These are phyloP conservation scores for Aquilaria malaccensis DNA, from an alignment of 345 rosid species.

Conservation along the genomic window DNA sequence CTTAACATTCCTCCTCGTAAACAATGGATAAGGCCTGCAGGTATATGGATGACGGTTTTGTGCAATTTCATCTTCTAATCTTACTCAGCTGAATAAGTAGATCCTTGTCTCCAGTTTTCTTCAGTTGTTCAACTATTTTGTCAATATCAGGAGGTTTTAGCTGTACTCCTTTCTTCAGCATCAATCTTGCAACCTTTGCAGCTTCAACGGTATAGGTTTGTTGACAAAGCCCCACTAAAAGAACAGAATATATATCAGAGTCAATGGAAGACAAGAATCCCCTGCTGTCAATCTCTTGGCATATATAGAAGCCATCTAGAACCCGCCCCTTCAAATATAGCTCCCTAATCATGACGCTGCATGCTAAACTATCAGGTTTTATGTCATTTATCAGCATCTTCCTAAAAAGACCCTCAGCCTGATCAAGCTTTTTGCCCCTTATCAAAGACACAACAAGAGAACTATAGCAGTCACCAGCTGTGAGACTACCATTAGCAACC, in stretches of 20 bases:
- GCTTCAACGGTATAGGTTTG: conserved; percentile 46
- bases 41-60: no score
- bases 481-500: conserved; percentile 42
- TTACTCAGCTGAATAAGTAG: conserved; percentile 26
- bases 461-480: conserved; percentile 58
- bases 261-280: conserved; percentile 42
- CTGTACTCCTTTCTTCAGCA: conserved; percentile 43
- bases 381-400: conserved; percentile 37
- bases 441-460: conserved; percentile 49
- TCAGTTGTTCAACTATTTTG: conserved; percentile 29
- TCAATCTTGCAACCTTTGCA: conserved; percentile 40
- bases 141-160: conserved; percentile 29
- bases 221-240: conserved; percentile 47
- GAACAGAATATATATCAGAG: conserved; percentile 47
- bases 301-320: conserved; percentile 51
- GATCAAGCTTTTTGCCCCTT: conserved; percentile 36
- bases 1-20: no score
- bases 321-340: conserved; percentile 39
- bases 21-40: no score
- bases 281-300: conserved; percentile 44
- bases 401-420: conserved; percentile 54
- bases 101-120: conserved; percentile 38
- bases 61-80: conserved; percentile 11
- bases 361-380: conserved; percentile 66
- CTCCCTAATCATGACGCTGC: conserved; percentile 56